Conservation (phyloP, 306 rosid genomes). For the Acacia confusa region DNA sequence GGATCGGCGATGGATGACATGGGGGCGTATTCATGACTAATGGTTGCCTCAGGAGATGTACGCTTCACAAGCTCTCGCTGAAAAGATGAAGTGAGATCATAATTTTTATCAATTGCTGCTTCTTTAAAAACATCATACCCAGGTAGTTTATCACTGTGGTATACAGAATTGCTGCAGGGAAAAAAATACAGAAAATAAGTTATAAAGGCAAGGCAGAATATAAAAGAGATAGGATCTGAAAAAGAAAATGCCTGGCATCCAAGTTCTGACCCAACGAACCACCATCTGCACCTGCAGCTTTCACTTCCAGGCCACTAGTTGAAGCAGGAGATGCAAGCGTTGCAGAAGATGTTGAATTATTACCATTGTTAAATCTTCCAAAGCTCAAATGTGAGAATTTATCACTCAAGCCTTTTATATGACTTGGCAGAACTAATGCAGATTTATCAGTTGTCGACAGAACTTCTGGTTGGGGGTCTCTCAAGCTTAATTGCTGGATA, state of each 20-base stretch:
- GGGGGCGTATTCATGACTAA: constrained; percentile 35
- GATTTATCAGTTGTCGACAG: constrained; percentile 23
- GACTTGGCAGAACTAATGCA: constrained; percentile 58
- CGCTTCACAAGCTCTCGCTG: constrained; percentile 41
- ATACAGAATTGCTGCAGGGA: constrained; percentile 34
- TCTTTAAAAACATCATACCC: constrained; percentile 20
- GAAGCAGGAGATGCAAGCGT: constrained; percentile 33
- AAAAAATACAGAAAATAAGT: constrained; percentile 26
- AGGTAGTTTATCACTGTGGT: constrained; percentile 34
- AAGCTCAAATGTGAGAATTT: constrained; percentile 75
- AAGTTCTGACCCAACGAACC: constrained; percentile 34
- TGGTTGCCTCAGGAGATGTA: constrained; percentile 34
- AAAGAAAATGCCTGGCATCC: constrained; percentile 45
- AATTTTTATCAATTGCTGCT: constrained; percentile 31
- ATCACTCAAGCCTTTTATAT: constrained; percentile 56
- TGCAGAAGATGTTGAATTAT: constrained; percentile 41
- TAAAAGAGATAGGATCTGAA: constrained; percentile 26
- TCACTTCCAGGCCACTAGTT: constrained; percentile 41
- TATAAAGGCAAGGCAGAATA: constrained; percentile 21
- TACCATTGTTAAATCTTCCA: constrained; percentile 56
- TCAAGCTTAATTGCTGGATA: constrained; percentile 44
- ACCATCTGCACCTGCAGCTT: constrained; percentile 38
- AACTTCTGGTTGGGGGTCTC: constrained; percentile 30
- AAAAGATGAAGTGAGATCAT: constrained; percentile 37
- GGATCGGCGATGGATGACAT: constrained; percentile 33